Conservation (phyloP, 78 protist species). For the Anaeramoeba flamelloides region DNA sequence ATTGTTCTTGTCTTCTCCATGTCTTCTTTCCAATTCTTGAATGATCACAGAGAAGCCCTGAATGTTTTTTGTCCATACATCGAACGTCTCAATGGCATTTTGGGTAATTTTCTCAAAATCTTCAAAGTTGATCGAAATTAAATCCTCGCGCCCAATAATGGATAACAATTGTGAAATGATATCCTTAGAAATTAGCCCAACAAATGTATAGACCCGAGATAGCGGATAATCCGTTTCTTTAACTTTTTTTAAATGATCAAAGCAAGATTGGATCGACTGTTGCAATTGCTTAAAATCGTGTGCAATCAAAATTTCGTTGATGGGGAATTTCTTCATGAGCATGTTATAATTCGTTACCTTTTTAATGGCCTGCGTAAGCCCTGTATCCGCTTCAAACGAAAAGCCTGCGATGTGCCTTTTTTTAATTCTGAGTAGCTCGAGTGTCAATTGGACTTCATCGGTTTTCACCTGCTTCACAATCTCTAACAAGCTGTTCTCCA, state of each 20-base stretch:
- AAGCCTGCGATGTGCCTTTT: not conserved
- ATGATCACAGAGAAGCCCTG: slow-evolving; percentile 11
- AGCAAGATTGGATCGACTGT: slow-evolving; percentile 22
- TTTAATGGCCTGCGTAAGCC: slow-evolving; percentile 29
- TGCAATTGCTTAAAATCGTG: slow-evolving; percentile 25
- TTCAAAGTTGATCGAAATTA: slow-evolving; percentile 24
- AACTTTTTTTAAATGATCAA: slow-evolving; percentile 31
- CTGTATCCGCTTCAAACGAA: slow-evolving; percentile 37
- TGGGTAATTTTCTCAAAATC: slow-evolving; percentile 25
- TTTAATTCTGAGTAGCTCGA: not conserved
- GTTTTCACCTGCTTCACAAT: not conserved
- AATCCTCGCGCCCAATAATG: slow-evolving; percentile 19
- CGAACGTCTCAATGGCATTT: slow-evolving; percentile 20
- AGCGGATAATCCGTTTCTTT: slow-evolving; percentile 20
- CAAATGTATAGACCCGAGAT: slow-evolving; percentile 10
- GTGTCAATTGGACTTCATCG: not conserved
- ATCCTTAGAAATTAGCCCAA: slow-evolving; percentile 44
- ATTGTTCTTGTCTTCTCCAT: not conserved
- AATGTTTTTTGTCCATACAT: slow-evolving; percentile 32
- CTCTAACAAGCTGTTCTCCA: slow-evolving; percentile 29
- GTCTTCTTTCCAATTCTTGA: slow-evolving; percentile 23
- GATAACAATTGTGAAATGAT: slow-evolving; percentile 18
- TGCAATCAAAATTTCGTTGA: slow-evolving; percentile 32
- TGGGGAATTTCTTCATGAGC: slow-evolving; percentile 43
- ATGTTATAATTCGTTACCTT: slow-evolving; percentile 22